phyloP scores from a whole-genome alignment of 371 early-diverging fungal species.

The Fennellomyces sp. region DNA sequence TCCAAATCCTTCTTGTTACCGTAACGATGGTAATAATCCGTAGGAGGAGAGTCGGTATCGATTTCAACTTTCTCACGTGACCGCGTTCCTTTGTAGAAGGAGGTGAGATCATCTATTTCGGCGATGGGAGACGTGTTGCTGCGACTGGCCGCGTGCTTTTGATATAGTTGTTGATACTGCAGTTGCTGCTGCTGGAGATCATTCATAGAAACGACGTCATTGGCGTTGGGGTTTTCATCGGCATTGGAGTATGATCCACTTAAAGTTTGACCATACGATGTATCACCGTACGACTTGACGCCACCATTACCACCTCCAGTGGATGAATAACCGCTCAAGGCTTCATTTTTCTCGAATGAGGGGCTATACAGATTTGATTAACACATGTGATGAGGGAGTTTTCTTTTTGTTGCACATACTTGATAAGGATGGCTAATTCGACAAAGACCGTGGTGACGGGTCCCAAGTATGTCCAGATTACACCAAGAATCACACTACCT shows the following conservation, averaged over 20 bases:
- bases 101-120: not conserved
- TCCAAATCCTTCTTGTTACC: not conserved
- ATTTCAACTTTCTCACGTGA: not conserved
- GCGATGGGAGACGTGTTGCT: not conserved
- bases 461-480: constrained; percentile 29
- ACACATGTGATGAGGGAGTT: not conserved
- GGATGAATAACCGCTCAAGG: constrained; percentile 8
- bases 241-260: too few relatives aligned
- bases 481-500: constrained; percentile 21
- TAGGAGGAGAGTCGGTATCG: not conserved
- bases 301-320: not conserved
- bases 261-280: not conserved
- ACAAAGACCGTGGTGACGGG: constrained; percentile 22
- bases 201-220: constrained; percentile 6
- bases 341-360: constrained; percentile 14
- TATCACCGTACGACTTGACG: not conserved
- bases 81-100: not conserved
- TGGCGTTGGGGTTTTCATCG: not conserved
- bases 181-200: constrained; percentile 25
- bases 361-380: constrained; percentile 7
- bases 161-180: constrained; percentile 15
- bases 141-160: constrained; percentile 12
- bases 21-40: not conserved
- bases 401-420: constrained; percentile 14
- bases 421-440: constrained; percentile 29